Evolutionary conservation across 108 stramenopile genomes (phyloP).

Genomic region (Cyclotella distinguenda): DNA sequence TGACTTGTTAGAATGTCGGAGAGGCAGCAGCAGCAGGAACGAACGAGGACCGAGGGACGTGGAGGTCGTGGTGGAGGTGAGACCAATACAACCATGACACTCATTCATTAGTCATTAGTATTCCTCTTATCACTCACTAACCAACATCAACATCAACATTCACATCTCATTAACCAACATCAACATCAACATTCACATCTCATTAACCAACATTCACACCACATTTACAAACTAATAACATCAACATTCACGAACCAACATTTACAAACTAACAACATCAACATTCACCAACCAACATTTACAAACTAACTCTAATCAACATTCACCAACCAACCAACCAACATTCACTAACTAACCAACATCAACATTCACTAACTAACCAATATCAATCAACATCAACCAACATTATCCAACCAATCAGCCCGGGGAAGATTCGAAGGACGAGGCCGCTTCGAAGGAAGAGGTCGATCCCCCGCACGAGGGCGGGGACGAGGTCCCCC

Average conservation of each 20-base stretch:
- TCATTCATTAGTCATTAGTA: not conserved
- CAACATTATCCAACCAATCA: too few relatives aligned
- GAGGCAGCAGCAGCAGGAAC: not conserved
- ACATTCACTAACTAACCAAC: not conserved
- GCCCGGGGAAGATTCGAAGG: constrained; percentile 2
- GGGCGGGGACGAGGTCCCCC: not conserved
- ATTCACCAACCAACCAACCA: too few relatives aligned
- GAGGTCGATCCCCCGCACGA: not conserved
- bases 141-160: not conserved
- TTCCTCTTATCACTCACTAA: not conserved
- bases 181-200: too few relatives aligned
- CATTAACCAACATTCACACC: not conserved
- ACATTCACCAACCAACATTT: not conserved
- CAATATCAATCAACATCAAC: not conserved
- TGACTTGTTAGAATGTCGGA: not conserved
- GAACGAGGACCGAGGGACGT: not conserved
- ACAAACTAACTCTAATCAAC: not conserved
- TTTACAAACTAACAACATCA: not conserved
- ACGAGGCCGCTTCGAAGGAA: not conserved
- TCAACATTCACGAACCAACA: not conserved
- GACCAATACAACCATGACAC: not conserved
- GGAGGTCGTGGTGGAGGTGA: constrained; percentile 2
- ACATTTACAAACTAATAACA: not conserved
- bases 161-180: not conserved
- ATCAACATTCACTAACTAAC: not conserved